Percentiles rank a stretch among this genome's conserved stretches.
Evolutionary conservation across 345 rosid genomes (phyloP).

Genomic region (Syzygium grande): DNA sequence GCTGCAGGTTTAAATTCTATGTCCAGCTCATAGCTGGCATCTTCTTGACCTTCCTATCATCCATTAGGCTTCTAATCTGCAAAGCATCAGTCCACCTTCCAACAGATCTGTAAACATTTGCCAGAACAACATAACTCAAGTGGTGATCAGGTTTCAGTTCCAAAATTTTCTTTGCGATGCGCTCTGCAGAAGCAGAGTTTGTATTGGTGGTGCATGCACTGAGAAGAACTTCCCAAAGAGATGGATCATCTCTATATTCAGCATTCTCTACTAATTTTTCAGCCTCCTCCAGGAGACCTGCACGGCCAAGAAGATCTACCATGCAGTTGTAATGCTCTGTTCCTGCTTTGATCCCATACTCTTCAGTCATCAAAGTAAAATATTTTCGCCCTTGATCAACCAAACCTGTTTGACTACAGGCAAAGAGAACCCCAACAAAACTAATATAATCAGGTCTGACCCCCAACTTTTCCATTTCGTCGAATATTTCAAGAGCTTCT

Average conservation of each 20-base stretch:
- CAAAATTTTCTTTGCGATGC: conserved; percentile 71
- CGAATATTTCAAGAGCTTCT: conserved; percentile 55
- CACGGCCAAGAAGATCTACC: conserved; percentile 88
- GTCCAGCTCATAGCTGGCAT: conserved; percentile 64
- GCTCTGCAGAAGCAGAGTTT: conserved; percentile 50
- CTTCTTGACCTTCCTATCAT: conserved; percentile 51
- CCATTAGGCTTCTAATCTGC: conserved; percentile 59
- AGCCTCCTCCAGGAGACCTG: conserved; percentile 81
- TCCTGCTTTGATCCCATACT: conserved; percentile 54
- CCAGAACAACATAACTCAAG: conserved; percentile 73
- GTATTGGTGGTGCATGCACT: conserved; percentile 66
- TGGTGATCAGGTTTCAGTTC: conserved; percentile 54
- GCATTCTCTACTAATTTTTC: conserved; percentile 56
- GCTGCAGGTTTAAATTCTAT: not conserved
- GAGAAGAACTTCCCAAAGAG: conserved; percentile 86
- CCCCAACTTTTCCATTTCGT: conserved; percentile 47
- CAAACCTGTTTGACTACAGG: conserved; percentile 81
- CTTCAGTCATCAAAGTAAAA: conserved; percentile 43
- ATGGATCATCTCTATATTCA: conserved; percentile 47
- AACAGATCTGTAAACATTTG: conserved; percentile 57
- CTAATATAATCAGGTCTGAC: conserved; percentile 68
- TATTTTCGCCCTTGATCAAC: conserved; percentile 51
- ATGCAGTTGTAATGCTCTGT: conserved; percentile 83
- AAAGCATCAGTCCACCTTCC: conserved; percentile 85
- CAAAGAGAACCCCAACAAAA: conserved; percentile 76